A percentile compares a stretch with the other conserved stretches of the same genome.
Conservation (phyloP, 352 stramenopile genomes). For the Pythium angustatum region DNA sequence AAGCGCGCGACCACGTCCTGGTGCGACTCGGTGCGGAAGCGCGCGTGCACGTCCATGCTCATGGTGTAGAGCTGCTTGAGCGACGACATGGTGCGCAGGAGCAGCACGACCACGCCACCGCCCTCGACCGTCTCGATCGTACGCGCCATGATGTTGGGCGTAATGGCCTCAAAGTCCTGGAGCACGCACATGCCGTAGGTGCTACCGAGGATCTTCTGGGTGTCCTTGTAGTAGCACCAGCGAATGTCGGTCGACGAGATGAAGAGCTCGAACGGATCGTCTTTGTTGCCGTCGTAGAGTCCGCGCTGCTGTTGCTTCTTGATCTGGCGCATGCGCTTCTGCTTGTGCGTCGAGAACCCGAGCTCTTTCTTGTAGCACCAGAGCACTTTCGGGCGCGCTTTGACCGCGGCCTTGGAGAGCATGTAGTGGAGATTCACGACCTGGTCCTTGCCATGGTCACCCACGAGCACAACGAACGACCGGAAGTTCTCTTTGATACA, state of each 20-base stretch:
- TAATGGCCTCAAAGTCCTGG: conserved; percentile 99
- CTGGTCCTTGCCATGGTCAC: conserved; percentile 99
- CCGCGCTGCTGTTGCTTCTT: conserved; percentile 95
- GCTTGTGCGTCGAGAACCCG: conserved; percentile 97
- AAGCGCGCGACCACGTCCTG: conserved; percentile 97
- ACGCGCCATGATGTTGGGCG: conserved; percentile 98
- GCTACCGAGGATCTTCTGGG: conserved; percentile 97
- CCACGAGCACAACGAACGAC: conserved; percentile 97
- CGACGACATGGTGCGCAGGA: conserved; percentile 97
- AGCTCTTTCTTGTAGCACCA: conserved; percentile 99
- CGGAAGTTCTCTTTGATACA: conserved; percentile 96
- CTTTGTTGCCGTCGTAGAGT: conserved; percentile 90
- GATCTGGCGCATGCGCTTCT: conserved; percentile 94
- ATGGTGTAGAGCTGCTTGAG: conserved; percentile 99
- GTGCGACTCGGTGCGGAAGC: conserved; percentile 92
- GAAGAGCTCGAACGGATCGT: conserved; percentile 99
- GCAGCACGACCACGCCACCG: conserved; percentile 96
- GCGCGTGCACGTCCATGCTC: conserved; percentile 95
- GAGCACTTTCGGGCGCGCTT: conserved; percentile 95
- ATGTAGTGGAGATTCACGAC: conserved; percentile 99
- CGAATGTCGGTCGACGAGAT: conserved; percentile 98
- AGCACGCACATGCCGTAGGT: conserved; percentile 99
- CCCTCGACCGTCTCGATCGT: conserved; percentile 99
- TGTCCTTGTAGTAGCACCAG: conserved; percentile 99
- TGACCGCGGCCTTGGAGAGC: conserved; percentile 93